phyloP scores from a whole-genome alignment of 192 early-diverging fungal genomes.

The Backusella morwellensis region DNA sequence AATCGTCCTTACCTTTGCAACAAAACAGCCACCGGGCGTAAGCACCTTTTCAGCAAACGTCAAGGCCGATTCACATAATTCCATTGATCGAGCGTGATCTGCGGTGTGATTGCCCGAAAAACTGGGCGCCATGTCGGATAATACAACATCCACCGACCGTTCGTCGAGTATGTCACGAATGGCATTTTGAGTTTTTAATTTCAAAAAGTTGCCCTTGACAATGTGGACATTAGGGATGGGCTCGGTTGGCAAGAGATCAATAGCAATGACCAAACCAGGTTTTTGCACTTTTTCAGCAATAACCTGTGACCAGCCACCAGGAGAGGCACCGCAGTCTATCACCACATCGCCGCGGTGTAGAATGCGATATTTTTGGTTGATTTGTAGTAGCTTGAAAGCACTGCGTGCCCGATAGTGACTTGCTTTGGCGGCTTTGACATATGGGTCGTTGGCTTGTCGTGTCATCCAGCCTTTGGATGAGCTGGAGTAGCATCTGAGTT shows the following conservation, averaged over 20 bases:
- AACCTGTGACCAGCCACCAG: constrained; percentile 82
- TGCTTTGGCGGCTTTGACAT: constrained; percentile 50
- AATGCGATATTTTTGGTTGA: constrained; percentile 50
- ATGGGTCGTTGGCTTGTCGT: constrained; percentile 68
- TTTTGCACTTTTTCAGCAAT: constrained; percentile 38
- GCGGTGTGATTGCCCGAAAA: constrained; percentile 69
- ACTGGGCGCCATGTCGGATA: constrained; percentile 82
- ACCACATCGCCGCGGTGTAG: constrained; percentile 28
- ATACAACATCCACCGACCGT: constrained; percentile 43
- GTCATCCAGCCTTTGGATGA: constrained; percentile 61
- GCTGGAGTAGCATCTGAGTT: constrained; percentile 15
- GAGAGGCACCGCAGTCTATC: constrained; percentile 69
- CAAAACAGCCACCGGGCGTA: constrained; percentile 55
- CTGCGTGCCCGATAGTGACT: constrained; percentile 70
- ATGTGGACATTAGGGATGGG: constrained; percentile 63
- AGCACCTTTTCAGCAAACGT: constrained; percentile 58
- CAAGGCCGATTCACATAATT: constrained; percentile 68
- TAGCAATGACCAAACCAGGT: constrained; percentile 55
- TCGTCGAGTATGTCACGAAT: constrained; percentile 34
- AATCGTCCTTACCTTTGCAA: constrained; percentile 56
- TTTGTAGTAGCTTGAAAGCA: constrained; percentile 68
- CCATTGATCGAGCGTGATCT: constrained; percentile 65
- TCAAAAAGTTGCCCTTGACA: constrained; percentile 69
- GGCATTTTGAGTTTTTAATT: constrained; percentile 33
- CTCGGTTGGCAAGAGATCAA: constrained; percentile 71